Base-by-base conservation (phyloP, 2,329 filamentous ascomycete species). In the Thelonectria olida region DNA sequence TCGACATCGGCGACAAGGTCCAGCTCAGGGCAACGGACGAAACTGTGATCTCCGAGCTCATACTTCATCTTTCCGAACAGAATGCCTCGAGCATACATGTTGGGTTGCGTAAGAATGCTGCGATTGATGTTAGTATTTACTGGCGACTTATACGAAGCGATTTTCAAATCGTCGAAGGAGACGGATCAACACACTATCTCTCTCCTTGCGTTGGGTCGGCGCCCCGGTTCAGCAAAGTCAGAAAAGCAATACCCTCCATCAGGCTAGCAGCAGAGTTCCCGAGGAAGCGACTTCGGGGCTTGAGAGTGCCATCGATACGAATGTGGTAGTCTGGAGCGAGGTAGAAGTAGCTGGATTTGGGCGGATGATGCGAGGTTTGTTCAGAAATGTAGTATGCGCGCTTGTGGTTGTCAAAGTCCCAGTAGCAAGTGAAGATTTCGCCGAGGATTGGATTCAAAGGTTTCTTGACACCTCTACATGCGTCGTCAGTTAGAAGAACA, bases 51-150 rank as follows among this genome's bases (percentile, higher is more conserved):
- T 66, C 95, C 96, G 7, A 99, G 88, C 81, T 99, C 96, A 78
- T 98, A 99, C 78, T 97, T 98, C 96, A 99, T 98, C 78, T 97
- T 98, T 48, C 96, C 96, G 73, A 99, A 97, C 8, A 99, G 83
- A 62, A 99, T 98, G 34, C 96, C 95, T 64, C 96, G 88, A 20
- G 95, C 96, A 77, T 99, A 99, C 93, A 99, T 99, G 81, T 99
- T 99, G 17, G 96, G 96, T 74, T 99, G 96, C 5, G 96, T 98
- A 53, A 98, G 80, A 73, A 96, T 92, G 78, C 92, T 96, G 42
- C 1, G 7, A 42, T 39, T 8, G 5, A 31, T 20, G 41, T 60
- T 54, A 63, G 69, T 56, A 59, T 54, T 38, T n/a, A 28, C 19
- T 13, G 58, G 73, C 34, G 72, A 67, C 47, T 53, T 47, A 10